Evolutionary conservation across 441 rosid genomes (phyloP).

Genomic region (Gossypium laxum): DNA sequence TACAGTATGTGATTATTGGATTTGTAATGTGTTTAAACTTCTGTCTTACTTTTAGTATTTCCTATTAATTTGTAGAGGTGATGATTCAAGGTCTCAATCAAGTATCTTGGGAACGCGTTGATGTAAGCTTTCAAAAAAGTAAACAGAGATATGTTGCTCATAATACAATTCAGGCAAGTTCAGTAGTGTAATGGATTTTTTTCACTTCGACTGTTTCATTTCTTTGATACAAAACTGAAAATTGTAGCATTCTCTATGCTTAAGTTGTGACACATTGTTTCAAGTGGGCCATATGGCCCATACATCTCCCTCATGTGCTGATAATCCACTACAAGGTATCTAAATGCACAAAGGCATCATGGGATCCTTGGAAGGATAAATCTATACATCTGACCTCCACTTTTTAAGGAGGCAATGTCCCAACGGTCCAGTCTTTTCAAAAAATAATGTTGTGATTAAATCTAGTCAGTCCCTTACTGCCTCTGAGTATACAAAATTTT

Average conservation of each 20-base stretch:
- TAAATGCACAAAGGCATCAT: background rate
- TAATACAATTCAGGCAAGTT: constrained; percentile 82
- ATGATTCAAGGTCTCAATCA: constrained; percentile 73
- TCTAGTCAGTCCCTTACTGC: background rate
- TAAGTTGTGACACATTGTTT: background rate
- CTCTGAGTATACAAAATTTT: background rate
- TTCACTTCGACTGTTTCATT: background rate
- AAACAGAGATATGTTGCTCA: constrained; percentile 68
- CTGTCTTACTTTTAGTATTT: constrained; percentile 1
- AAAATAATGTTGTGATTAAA: background rate
- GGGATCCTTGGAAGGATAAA: background rate
- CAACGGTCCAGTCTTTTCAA: background rate
- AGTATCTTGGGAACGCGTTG: constrained; percentile 81
- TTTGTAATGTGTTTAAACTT: background rate
- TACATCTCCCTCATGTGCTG: background rate
- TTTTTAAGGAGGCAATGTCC: background rate
- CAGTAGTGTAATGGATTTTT: background rate
- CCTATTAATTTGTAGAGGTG: constrained; percentile 43
- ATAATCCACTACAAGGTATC: background rate
- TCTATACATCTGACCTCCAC: background rate
- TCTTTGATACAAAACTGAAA: constrained; percentile 5
- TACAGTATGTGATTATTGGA: background rate
- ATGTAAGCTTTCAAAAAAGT: constrained; percentile 82
- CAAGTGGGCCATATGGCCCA: background rate
- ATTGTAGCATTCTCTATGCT: background rate